Conservation (phyloP, 768 basidiomycete species). For the Leccinum truebloodii region DNA sequence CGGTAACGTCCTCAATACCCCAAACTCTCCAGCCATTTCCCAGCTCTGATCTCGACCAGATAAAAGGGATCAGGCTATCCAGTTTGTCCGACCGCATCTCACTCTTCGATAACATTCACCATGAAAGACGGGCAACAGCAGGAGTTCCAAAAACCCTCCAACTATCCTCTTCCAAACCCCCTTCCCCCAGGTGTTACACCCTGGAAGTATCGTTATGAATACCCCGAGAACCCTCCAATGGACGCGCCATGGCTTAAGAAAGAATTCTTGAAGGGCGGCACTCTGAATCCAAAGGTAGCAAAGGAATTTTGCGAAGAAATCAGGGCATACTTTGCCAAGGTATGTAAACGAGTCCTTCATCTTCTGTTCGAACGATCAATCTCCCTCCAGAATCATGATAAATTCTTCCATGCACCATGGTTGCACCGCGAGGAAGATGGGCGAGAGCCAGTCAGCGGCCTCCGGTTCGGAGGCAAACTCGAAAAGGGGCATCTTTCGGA, state of each 20-base stretch:
- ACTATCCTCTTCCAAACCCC: background rate
- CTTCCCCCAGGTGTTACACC: background rate
- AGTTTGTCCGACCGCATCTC: background rate
- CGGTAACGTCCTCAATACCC: background rate
- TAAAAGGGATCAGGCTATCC: background rate
- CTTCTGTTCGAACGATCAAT: background rate
- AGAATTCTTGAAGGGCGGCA: background rate
- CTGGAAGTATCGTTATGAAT: background rate
- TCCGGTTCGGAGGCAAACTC: background rate
- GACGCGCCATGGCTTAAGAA: background rate
- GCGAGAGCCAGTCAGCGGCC: constrained; percentile 5
- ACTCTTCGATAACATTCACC: background rate
- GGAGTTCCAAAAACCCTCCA: background rate
- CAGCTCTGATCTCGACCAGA: background rate
- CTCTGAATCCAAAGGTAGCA: background rate
- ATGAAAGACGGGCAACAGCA: background rate
- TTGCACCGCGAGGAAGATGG: background rate
- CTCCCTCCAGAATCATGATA: background rate
- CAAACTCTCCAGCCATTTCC: background rate
- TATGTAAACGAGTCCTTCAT: background rate
- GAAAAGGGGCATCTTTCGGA: background rate
- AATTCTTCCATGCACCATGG: constrained; percentile 4
- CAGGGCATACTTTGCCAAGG: background rate
- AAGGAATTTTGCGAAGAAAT: background rate
- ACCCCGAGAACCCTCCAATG: background rate